A percentile compares a stretch with the other conserved stretches of the same genome.
phyloP scores from a whole-genome alignment of 768 basidiomycete species.

The Pholiota microspora region DNA sequence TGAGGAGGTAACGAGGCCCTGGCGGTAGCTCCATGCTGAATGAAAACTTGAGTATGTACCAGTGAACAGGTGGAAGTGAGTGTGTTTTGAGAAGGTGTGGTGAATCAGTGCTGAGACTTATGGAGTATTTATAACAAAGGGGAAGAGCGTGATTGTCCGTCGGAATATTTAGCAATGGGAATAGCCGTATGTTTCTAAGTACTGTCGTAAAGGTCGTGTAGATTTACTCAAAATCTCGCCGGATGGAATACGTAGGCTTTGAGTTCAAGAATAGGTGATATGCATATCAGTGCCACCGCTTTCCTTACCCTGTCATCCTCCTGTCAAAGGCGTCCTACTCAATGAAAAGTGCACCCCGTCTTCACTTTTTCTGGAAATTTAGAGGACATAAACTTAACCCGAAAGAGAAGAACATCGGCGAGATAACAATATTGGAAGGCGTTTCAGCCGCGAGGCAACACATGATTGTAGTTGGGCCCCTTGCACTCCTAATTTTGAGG shows the following conservation, averaged over 20 bases:
- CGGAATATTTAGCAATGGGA: not conserved
- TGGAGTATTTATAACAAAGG: not conserved
- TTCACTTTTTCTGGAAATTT: too few relatives aligned
- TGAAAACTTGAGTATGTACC: not conserved
- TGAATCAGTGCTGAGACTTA: not conserved
- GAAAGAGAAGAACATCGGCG: too few relatives aligned
- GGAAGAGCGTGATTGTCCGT: not conserved
- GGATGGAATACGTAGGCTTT: not conserved
- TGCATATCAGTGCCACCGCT: not conserved
- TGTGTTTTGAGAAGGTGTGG: not conserved
- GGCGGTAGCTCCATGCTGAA: conserved; percentile 3
- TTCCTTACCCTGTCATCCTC: not conserved
- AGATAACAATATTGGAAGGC: too few relatives aligned
- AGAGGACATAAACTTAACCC: too few relatives aligned
- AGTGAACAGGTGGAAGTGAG: not conserved
- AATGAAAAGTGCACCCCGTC: too few relatives aligned
- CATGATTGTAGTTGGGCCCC: too few relatives aligned
- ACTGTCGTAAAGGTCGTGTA: not conserved
- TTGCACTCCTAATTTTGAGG: too few relatives aligned
- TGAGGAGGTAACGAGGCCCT: conserved; percentile 2
- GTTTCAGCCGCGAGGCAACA: too few relatives aligned
- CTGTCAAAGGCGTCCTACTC: too few relatives aligned
- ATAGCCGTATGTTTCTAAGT: conserved; percentile 3
- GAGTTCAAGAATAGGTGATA: not conserved
- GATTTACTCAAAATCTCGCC: not conserved